Evolutionary conservation across 495 filamentous ascomycete genomes (phyloP).

Genomic region (Xylaria curta): DNA sequence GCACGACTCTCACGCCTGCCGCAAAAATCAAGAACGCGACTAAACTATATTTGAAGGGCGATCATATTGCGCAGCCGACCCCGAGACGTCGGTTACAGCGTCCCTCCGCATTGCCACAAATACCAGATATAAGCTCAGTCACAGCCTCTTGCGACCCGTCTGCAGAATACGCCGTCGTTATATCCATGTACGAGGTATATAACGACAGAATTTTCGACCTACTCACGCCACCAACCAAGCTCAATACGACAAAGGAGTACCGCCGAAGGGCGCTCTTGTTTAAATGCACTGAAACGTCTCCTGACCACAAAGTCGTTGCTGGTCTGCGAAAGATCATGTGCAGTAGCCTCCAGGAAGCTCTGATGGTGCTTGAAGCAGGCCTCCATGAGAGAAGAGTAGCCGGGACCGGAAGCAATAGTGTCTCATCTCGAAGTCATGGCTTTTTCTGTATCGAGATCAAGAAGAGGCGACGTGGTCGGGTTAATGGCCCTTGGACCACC

Average conservation of each 20-base stretch:
- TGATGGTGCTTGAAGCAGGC: slow-evolving; percentile 90
- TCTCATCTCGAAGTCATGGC: slow-evolving; percentile 89
- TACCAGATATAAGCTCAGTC: slow-evolving; percentile 76
- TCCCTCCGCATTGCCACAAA: slow-evolving; percentile 69
- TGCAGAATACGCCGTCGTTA: slow-evolving; percentile 84
- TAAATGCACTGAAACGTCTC: slow-evolving; percentile 83
- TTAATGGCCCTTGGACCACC: slow-evolving; percentile 71
- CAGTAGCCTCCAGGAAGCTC: slow-evolving; percentile 80
- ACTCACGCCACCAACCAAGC: slow-evolving; percentile 62
- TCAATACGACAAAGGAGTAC: slow-evolving; percentile 65
- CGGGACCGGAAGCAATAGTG: slow-evolving; percentile 87
- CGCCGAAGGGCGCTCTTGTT: slow-evolving; percentile 79
- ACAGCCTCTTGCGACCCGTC: slow-evolving; percentile 69
- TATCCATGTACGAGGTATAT: slow-evolving; percentile 99
- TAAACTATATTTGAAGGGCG: slow-evolving; percentile 52
- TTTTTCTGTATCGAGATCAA: slow-evolving; percentile 97
- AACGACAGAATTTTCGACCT: slow-evolving; percentile 98
- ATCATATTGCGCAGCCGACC: slow-evolving; percentile 51
- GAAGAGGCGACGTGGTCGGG: slow-evolving; percentile 68
- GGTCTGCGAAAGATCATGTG: slow-evolving; percentile 91
- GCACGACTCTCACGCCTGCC: slow-evolving; percentile 51
- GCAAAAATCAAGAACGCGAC: slow-evolving; percentile 46
- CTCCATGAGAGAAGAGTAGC: slow-evolving; percentile 86
- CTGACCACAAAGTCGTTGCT: slow-evolving; percentile 88
- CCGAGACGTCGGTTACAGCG: slow-evolving; percentile 66